Evolutionary conservation across 176 grass and related monocot species (phyloP).

Genomic region (Bonia amplexicaulis): DNA sequence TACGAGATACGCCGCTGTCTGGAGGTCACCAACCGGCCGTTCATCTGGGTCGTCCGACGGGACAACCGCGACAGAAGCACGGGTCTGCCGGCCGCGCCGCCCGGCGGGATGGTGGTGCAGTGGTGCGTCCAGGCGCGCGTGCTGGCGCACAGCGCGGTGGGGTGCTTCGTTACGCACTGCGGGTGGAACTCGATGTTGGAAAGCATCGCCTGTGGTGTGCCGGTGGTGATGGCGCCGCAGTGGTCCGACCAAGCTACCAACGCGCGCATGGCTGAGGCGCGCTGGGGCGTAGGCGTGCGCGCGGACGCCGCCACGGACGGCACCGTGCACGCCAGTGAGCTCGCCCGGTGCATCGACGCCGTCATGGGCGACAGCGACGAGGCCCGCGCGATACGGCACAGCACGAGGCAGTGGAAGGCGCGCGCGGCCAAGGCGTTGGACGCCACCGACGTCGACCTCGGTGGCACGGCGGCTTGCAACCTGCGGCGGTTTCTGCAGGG

Average conservation of each 20-base stretch:
- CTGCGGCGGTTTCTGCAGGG: background rate
- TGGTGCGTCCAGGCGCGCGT: slow-evolving; percentile 50
- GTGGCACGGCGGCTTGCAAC: background rate
- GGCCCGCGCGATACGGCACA: background rate
- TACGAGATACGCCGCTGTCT: slow-evolving; percentile 30
- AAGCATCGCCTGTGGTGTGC: slow-evolving; percentile 39
- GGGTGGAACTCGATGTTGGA: slow-evolving; percentile 71
- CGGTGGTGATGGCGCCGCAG: slow-evolving; percentile 31
- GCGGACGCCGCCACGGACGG: background rate
- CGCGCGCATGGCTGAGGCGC: background rate
- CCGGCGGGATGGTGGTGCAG: slow-evolving; percentile 38
- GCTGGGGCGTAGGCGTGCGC: background rate
- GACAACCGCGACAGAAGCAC: slow-evolving; percentile 13
- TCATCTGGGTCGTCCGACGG: slow-evolving; percentile 47
- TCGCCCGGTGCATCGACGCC: background rate
- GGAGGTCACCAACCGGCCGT: slow-evolving; percentile 25
- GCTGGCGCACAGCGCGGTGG: slow-evolving; percentile 40
- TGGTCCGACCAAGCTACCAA: slow-evolving; percentile 29
- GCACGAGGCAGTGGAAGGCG: background rate
- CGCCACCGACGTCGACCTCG: background rate
- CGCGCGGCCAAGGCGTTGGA: background rate
- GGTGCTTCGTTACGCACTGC: slow-evolving; percentile 73
- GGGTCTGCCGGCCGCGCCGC: background rate
- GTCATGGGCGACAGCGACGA: background rate
- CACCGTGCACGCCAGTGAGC: background rate